Percentiles rank a stretch among this genome's conserved stretches.
phyloP scores from a whole-genome alignment of 441 rosid species.

The Manihot esculenta region DNA sequence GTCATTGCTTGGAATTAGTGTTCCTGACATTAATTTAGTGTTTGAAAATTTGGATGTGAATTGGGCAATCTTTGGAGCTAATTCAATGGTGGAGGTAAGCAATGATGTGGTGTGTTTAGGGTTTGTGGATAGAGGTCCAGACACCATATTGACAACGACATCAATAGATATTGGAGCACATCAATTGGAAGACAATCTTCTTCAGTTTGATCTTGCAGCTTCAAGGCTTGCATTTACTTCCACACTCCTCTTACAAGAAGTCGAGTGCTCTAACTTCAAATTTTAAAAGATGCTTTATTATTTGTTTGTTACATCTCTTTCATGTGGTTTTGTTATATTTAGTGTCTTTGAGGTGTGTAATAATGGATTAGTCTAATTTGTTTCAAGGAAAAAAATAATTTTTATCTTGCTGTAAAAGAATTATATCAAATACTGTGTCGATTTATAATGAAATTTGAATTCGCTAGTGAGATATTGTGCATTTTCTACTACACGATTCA shows the following conservation, averaged over 20 bases:
- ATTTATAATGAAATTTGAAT: no score
- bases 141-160: background rate
- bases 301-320: no score
- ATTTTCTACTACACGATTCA: no score
- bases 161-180: constrained; percentile 18
- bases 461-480: no score
- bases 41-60: constrained; percentile 17
- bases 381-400: no score
- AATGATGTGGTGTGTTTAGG: constrained; percentile 26
- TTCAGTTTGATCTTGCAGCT: constrained; percentile 20
- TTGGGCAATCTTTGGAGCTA: constrained; percentile 24
- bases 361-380: no score
- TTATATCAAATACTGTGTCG: no score
- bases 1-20: constrained; percentile 14
- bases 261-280: constrained; percentile 24
- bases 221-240: constrained; percentile 12
- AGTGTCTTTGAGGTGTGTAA: no score
- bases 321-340: no score
- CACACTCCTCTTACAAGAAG: constrained; percentile 5
- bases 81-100: constrained; percentile 26
- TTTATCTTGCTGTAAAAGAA: no score
- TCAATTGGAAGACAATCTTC: constrained; percentile 18
- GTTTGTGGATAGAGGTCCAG: constrained; percentile 14
- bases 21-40: constrained; percentile 22
- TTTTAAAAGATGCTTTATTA: background rate